A percentile compares a stretch with the other conserved stretches of the same genome.
phyloP scores from a whole-genome alignment of 1,139 yeast species.

The Nakaseomyces bracarensis region DNA sequence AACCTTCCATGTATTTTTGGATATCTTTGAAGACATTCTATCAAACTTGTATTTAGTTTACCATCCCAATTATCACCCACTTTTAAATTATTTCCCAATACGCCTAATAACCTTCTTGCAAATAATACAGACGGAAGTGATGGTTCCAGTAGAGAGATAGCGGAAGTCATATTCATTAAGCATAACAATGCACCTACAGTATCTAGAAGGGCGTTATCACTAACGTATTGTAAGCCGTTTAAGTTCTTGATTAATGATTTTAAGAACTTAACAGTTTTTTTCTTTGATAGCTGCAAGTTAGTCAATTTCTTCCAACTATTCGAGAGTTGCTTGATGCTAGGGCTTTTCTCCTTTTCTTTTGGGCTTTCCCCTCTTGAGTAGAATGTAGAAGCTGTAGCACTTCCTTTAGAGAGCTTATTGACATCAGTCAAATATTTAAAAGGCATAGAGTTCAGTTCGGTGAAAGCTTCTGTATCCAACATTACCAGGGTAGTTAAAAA shows the following conservation, averaged over 20 bases:
- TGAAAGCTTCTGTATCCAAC: conserved; percentile 23
- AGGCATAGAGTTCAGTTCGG: conserved; percentile 20
- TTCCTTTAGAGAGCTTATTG: conserved; percentile 3
- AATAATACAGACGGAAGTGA: conserved; percentile 21
- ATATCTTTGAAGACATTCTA: conserved; percentile 17
- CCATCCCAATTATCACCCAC: conserved; percentile 20
- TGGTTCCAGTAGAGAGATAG: conserved; percentile 20
- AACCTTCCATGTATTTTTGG: conserved; percentile 16
- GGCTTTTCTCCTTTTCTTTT: conserved; percentile 10
- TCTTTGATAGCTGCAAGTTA: conserved; percentile 15
- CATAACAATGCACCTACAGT: conserved; percentile 22
- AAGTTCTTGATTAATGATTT: conserved; percentile 24
- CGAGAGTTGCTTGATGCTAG: conserved; percentile 16
- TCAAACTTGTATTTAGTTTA: conserved; percentile 14
- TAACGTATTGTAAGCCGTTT: conserved; percentile 20
- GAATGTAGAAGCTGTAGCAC: not conserved
- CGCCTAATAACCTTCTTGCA: conserved; percentile 23
- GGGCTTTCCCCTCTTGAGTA: not conserved
- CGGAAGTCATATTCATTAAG: conserved; percentile 23
- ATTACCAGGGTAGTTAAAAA: conserved; percentile 21
- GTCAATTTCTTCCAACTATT: conserved; percentile 20
- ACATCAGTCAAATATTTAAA: conserved; percentile 22
- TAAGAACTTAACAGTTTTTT: conserved; percentile 22
- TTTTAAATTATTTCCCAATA: conserved; percentile 19
- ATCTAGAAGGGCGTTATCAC: conserved; percentile 25